Conservation (phyloP, 2,329 filamentous ascomycete genomes). For the Canariomyces notabilis region DNA sequence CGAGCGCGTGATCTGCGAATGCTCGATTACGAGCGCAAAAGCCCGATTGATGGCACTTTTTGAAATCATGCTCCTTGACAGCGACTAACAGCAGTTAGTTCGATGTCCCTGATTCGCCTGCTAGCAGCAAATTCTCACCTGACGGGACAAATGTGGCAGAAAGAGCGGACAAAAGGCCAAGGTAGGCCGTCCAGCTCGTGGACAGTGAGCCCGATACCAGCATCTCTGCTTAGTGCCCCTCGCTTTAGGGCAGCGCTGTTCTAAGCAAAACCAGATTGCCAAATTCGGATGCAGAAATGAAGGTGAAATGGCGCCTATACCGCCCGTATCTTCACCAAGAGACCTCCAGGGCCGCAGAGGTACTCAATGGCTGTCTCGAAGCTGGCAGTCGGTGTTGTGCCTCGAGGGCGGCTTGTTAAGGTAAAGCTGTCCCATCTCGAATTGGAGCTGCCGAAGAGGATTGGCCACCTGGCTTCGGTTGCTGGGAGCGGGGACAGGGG, state of each 20-base stretch:
- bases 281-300: constrained; percentile 2
- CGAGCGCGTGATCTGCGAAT: constrained; percentile 71
- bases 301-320: constrained; percentile 4
- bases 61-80: constrained; percentile 97
- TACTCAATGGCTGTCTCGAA: constrained; percentile 10
- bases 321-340: constrained; percentile 12
- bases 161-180: constrained; percentile 55
- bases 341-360: constrained; percentile 14
- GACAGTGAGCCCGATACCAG: constrained; percentile 46
- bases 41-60: constrained; percentile 90
- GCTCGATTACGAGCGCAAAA: constrained; percentile 95
- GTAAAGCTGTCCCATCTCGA: constrained; percentile 1
- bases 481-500: neutral
- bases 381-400: neutral
- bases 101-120: neutral
- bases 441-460: constrained; percentile 6
- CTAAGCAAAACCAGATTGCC: constrained; percentile 7
- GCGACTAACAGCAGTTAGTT: constrained; percentile 46
- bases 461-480: constrained; percentile 16
- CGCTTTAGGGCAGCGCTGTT: neutral
- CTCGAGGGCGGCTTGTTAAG: neutral
- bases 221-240: constrained; percentile 43
- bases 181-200: constrained; percentile 59
- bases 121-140: constrained; percentile 42
- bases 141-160: constrained; percentile 58